Conservation (phyloP, 805 yeast species). For the Komagataella ulmi region DNA sequence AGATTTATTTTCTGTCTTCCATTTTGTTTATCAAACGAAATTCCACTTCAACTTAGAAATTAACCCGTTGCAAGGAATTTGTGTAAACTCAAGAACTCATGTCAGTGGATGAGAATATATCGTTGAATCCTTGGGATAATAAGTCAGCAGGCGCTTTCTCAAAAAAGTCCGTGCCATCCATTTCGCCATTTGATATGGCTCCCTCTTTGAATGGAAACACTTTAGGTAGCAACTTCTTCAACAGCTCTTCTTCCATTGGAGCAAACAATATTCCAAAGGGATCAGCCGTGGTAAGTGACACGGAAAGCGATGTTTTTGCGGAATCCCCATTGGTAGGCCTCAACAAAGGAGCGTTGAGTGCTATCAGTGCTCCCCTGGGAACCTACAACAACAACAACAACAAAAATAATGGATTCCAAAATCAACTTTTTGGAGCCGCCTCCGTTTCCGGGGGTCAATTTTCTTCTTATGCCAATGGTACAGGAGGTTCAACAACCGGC, state of each 20-base stretch:
- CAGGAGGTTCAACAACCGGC: conserved; percentile 8
- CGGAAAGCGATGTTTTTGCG: conserved; percentile 20
- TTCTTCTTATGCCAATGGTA: conserved; percentile 22
- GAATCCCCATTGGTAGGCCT: conserved; percentile 24
- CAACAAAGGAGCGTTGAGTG: conserved; percentile 32
- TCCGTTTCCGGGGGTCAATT: conserved; percentile 34
- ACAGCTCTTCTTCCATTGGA: conserved; percentile 10
- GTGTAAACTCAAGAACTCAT: background rate
- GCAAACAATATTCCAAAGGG: conserved; percentile 20
- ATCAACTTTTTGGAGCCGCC: conserved; percentile 40
- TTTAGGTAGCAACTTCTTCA: conserved; percentile 18
- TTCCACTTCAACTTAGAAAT: background rate
- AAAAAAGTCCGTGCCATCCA: conserved; percentile 8
- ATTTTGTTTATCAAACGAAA: background rate
- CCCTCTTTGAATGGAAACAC: conserved; percentile 3
- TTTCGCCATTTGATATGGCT: conserved; percentile 2
- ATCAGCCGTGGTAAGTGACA: conserved; percentile 20
- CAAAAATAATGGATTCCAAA: conserved; percentile 12
- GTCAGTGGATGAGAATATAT: conserved; percentile 13
- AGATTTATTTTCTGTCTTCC: background rate
- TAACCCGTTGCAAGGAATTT: background rate
- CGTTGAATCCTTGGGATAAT: conserved; percentile 15
- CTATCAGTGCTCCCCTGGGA: conserved; percentile 31
- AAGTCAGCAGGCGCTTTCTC: conserved; percentile 8
- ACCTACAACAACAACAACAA: conserved; percentile 8